Evolutionary conservation across 140 eudicot species (phyloP).

Genomic region (Oenanthe javanica): DNA sequence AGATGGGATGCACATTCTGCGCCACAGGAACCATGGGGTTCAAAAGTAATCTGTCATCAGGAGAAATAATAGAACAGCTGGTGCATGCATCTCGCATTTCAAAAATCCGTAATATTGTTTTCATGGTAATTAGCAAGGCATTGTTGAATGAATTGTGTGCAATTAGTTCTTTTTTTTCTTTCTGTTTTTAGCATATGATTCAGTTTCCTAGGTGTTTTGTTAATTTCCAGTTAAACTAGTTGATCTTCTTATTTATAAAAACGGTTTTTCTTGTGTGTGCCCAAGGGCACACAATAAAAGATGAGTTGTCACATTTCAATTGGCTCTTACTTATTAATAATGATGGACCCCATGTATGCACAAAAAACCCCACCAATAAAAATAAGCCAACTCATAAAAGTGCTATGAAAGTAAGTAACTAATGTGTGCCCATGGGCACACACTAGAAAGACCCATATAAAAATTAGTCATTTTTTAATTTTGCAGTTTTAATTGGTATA

Average conservation of each 20-base stretch:
- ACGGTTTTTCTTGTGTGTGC: background rate
- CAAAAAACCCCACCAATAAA: no score
- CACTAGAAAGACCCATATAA: no score
- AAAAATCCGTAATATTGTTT: slow-evolving; percentile 79
- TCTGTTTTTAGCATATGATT: background rate
- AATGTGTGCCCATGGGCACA: no score
- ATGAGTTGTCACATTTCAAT: no score
- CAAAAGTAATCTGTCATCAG: slow-evolving; percentile 80
- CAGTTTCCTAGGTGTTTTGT: background rate
- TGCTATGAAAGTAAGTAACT: no score
- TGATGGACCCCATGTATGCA: no score
- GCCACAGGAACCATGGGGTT: slow-evolving; percentile 99
- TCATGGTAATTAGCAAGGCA: slow-evolving; percentile 53
- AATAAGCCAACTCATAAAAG: no score
- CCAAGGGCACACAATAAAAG: no score
- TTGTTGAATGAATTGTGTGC: background rate
- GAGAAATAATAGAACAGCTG: slow-evolving; percentile 91
- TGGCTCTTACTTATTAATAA: no score
- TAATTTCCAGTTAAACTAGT: background rate
- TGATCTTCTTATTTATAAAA: background rate
- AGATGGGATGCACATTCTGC: slow-evolving; percentile 97
- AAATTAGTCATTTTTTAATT: background rate
- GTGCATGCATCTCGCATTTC: slow-evolving; percentile 86
- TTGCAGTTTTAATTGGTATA: background rate
- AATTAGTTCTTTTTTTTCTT: background rate